Evolutionary conservation across 2,329 filamentous ascomycete genomes (phyloP).

Genomic region (Beauveria sp.): DNA sequence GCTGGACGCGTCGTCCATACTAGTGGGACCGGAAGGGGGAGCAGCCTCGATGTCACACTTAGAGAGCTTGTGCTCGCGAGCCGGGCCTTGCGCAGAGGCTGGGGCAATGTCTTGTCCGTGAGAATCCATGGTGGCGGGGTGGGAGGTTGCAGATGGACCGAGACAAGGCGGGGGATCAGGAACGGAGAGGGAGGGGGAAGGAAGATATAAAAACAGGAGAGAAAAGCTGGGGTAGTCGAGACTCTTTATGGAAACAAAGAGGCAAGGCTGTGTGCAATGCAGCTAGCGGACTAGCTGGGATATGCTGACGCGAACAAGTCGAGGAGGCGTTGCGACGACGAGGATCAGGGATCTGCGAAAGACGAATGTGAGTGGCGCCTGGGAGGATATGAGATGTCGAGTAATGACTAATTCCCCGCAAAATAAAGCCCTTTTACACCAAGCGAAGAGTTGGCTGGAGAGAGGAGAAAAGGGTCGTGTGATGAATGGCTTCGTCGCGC

Average conservation of each 20-base stretch:
- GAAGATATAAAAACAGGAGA: background rate
- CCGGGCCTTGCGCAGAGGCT: background rate
- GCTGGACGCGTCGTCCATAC: slow-evolving; percentile 2
- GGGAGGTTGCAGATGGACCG: background rate
- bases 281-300: background rate
- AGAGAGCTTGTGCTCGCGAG: background rate
- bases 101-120: slow-evolving; percentile 5
- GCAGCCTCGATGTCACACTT: slow-evolving; percentile 1
- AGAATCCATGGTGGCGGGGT: background rate
- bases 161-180: background rate
- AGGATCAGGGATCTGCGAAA: background rate
- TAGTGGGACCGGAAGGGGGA: background rate
- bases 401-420: background rate
- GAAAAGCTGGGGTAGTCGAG: slow-evolving; percentile 2
- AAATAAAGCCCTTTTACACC: background rate
- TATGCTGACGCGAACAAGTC: background rate
- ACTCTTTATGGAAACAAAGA: background rate
- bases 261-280: background rate
- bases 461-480: background rate
- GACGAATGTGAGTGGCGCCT: background rate
- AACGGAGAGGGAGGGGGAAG: background rate
- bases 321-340: background rate
- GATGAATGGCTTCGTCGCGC: background rate
- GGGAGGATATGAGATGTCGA: background rate
- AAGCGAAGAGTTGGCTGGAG: no score